phyloP scores from a whole-genome alignment of 768 basidiomycete genomes.

The Podaxis mareebaensis region DNA sequence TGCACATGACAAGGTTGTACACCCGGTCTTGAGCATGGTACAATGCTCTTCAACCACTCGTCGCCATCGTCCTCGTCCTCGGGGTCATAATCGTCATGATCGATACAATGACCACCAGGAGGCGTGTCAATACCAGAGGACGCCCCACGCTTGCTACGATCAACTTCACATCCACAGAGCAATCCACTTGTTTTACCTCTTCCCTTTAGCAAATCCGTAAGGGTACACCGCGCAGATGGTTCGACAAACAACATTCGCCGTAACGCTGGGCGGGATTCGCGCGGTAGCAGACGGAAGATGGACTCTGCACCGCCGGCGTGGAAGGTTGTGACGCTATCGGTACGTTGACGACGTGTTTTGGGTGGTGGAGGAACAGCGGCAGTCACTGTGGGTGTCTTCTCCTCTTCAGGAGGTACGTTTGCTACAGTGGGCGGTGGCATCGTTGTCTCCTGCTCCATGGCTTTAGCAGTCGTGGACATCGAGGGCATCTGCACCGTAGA shows the following conservation, averaged over 20 bases:
- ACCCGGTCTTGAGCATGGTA: slow-evolving; percentile 59
- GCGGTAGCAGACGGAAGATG: slow-evolving; percentile 93
- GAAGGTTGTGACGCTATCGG: slow-evolving; percentile 63
- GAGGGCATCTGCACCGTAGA: slow-evolving; percentile 7
- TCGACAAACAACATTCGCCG: slow-evolving; percentile 95
- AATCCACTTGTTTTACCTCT: slow-evolving; percentile 72
- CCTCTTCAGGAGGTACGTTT: slow-evolving; percentile 4
- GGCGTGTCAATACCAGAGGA: slow-evolving; percentile 33
- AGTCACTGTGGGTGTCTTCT: slow-evolving; percentile 17
- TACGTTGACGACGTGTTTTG: slow-evolving; percentile 39
- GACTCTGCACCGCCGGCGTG: slow-evolving; percentile 82
- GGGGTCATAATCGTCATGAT: slow-evolving; percentile 64
- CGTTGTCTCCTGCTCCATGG: slow-evolving; percentile 16
- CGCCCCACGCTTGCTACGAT: slow-evolving; percentile 15
- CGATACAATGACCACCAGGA: slow-evolving; percentile 50
- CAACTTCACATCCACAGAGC: slow-evolving; percentile 72
- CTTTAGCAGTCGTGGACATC: slow-evolving; percentile 11
- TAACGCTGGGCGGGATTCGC: slow-evolving; percentile 87
- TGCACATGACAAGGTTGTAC: slow-evolving; percentile 59
- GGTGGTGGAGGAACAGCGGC: slow-evolving; percentile 21
- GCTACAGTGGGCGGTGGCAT: slow-evolving; percentile 14
- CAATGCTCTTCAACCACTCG: slow-evolving; percentile 81
- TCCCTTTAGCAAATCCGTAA: slow-evolving; percentile 88
- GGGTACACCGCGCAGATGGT: slow-evolving; percentile 84
- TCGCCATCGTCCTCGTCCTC: slow-evolving; percentile 83